A percentile compares a stretch with the other conserved stretches of the same genome.
Evolutionary conservation across 352 stramenopile species (phyloP).

Genomic region (Globisporangium viniferum): DNA sequence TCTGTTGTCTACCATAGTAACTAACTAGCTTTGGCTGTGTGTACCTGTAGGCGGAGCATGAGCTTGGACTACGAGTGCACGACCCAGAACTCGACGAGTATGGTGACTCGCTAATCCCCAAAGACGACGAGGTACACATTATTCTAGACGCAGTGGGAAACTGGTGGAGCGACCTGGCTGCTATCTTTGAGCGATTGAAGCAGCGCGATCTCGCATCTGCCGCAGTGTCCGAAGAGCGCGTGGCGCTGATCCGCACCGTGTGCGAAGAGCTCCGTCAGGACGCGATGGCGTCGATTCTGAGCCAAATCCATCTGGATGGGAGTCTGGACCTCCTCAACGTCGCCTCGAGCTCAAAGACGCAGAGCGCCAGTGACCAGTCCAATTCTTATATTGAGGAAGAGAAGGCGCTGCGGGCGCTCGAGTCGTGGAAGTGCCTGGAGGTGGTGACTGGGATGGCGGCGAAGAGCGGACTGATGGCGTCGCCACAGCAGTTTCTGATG

Average conservation of each 20-base stretch:
- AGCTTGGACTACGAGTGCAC: constrained; percentile 13
- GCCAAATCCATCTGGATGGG: constrained; percentile 41
- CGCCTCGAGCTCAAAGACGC: background rate
- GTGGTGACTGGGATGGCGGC: constrained; percentile 34
- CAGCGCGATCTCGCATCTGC: constrained; percentile 21
- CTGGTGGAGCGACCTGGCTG: constrained; percentile 66
- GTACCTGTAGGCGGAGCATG: background rate
- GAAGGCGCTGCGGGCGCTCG: constrained; percentile 45
- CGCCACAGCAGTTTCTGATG: constrained; percentile 42
- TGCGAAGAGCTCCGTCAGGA: constrained; percentile 43
- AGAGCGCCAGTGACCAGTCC: background rate
- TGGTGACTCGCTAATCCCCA: background rate
- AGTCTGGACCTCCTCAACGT: constrained; percentile 21
- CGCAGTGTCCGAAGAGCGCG: constrained; percentile 25
- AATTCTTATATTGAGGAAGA: constrained; percentile 9
- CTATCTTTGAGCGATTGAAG: constrained; percentile 37
- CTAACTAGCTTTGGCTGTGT: background rate
- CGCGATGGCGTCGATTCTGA: constrained; percentile 22
- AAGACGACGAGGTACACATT: constrained; percentile 25
- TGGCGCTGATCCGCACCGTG: constrained; percentile 36
- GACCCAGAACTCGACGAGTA: constrained; percentile 2
- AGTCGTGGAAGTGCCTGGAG: constrained; percentile 70
- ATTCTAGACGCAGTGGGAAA: constrained; percentile 51
- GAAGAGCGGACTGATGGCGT: constrained; percentile 29
- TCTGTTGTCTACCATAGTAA: background rate